Evolutionary conservation across 495 filamentous ascomycete genomes (phyloP), one percentile per base, ranked within the genome.

Genomic region (Tuber melanosporum): DNA sequence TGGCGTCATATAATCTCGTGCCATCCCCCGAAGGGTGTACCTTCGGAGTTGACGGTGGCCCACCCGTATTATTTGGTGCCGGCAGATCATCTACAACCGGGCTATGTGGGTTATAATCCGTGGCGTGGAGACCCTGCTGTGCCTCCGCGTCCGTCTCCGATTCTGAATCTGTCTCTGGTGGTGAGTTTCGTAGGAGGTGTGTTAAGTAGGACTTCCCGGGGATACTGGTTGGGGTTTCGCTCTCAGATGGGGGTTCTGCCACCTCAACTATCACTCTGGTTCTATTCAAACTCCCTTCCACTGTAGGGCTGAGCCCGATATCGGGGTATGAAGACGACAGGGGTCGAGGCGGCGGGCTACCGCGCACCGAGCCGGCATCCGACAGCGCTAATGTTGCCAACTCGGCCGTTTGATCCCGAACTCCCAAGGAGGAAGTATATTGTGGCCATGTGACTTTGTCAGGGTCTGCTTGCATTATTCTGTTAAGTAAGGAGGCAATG

Each of bases 381-480:
- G 92, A 93, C 46, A 98, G 87, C n/a, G 92, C 92, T 79, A 92
- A 92, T 9, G 89, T 93, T 41, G 95, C 95, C 47, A 99, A 88
- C 83, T 97, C 93, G 46, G 94, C 94, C 2, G 95, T 97, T 82
- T 97, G 91, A 83, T 97, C 92, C 74, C 95, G 91, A 19, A 99
- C 92, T 75, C 81, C 78, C 39, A 73, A 80, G 26, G 78, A 83
- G 26, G 81, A 82, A 66, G 57, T 66, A 49, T 82, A 82, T 70
- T 82, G 81, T 43, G 81, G 81, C 80, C 80, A 82, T 62, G 74
- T 71, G 19, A 62, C 47, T 73, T 73, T 80, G 76, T 80, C 78
- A 43, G 78, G 71, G 62, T 74, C 78, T 80, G 17, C 41, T 10
- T 66, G 47, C 3, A 62, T 46, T 7, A 26, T 72, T 71, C n/a